Percentiles rank a stretch among this genome's conserved stretches.
Evolutionary conservation across 306 rosid species (phyloP).

Genomic region (Hylodesmum podocarpum): DNA sequence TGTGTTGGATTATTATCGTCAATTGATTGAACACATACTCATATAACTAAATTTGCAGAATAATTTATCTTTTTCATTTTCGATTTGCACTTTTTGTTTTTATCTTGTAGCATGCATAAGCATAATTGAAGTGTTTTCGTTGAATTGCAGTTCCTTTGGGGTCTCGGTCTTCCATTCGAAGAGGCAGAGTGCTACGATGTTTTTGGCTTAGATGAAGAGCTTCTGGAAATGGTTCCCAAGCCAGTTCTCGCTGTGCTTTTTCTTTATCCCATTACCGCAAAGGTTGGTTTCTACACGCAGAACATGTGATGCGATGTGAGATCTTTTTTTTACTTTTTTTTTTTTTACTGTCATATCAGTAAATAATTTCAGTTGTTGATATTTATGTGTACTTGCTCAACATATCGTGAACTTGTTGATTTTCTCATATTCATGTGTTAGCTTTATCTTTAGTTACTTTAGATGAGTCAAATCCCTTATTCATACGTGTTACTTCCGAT

Average conservation of each 20-base stretch:
- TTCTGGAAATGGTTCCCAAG: constrained; percentile 91
- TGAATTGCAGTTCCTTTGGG: constrained; percentile 74
- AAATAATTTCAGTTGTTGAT: too few species aligned
- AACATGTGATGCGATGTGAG: too few species aligned
- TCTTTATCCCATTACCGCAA: constrained; percentile 76
- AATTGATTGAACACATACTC: background rate
- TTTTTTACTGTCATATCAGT: background rate
- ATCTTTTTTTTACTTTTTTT: background rate
- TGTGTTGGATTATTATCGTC: background rate
- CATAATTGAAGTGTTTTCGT: constrained; percentile 16
- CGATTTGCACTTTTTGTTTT: background rate
- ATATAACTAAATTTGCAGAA: background rate
- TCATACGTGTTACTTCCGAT: constrained; percentile 16
- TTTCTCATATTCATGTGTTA: too few species aligned
- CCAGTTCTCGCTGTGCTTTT: constrained; percentile 95
- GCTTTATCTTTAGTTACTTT: too few species aligned
- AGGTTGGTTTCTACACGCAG: constrained; percentile 48
- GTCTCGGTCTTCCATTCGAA: constrained; percentile 71
- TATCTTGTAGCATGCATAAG: background rate
- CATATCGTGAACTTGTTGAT: too few species aligned
- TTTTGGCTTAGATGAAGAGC: constrained; percentile 83
- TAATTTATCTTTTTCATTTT: background rate
- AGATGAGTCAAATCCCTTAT: too few species aligned
- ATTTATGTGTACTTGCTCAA: too few species aligned
- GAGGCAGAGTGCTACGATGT: constrained; percentile 90